Evolutionary conservation across 768 basidiomycete species (phyloP).

Genomic region (Phanerodontia chrysosporium): DNA sequence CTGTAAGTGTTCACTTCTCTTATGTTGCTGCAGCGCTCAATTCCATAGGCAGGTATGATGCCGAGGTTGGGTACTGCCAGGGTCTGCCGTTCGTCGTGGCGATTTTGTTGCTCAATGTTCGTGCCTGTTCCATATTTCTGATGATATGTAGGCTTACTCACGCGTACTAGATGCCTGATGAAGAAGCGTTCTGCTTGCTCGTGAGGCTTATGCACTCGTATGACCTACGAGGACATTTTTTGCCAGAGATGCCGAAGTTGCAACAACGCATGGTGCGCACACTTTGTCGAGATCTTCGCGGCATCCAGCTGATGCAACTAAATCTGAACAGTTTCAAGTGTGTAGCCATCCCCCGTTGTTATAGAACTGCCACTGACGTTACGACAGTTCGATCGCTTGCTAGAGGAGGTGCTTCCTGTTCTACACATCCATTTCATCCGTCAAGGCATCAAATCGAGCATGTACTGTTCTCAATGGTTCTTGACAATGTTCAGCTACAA

Average conservation of each 20-base stretch:
- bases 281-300: conserved; percentile 1
- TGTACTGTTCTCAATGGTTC: conserved; percentile 99
- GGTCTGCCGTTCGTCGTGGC: conserved; percentile 96
- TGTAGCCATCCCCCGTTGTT: conserved; percentile 2
- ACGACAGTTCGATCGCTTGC: conserved; percentile 81
- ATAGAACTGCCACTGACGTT: conserved; percentile 1
- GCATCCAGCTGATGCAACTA: not conserved
- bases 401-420: conserved; percentile 91
- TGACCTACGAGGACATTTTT: conserved; percentile 91
- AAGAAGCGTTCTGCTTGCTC: conserved; percentile 95
- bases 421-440: conserved; percentile 90
- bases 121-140: conserved; percentile 21
- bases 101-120: conserved; percentile 83
- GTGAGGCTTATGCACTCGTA: conserved; percentile 96
- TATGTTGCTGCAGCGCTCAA: not conserved
- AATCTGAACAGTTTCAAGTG: conserved; percentile 54
- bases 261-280: conserved; percentile 79
- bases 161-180: conserved; percentile 87
- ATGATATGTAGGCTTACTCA: not conserved
- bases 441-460: conserved; percentile 94
- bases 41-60: conserved; percentile 58
- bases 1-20: conserved; percentile 46
- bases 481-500: conserved; percentile 95
- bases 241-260: conserved; percentile 98
- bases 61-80: conserved; percentile 96